Evolutionary conservation across 208 protist species (phyloP).

Genomic region (Crithidia acanthocephali): DNA sequence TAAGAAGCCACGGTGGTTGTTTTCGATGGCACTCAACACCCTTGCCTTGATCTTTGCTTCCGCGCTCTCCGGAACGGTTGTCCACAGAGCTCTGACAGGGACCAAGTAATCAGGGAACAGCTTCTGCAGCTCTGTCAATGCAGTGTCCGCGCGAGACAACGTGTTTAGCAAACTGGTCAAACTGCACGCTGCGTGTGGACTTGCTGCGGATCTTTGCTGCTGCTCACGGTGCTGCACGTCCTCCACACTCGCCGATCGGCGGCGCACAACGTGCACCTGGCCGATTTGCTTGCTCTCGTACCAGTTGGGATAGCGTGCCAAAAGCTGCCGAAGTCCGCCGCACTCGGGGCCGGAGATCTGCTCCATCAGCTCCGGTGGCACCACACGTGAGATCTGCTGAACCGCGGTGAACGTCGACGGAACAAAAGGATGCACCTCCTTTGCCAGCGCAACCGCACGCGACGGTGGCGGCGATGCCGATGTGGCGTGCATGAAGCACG

Average conservation of each 20-base stretch:
- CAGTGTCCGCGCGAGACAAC: not conserved
- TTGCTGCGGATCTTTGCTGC: not conserved
- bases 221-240: not conserved
- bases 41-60: conserved; percentile 4
- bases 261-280: conserved; percentile 21
- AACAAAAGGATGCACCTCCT: conserved; percentile 39
- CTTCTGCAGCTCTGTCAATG: conserved; percentile 22
- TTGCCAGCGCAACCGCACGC: conserved; percentile 1
- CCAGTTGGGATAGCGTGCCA: conserved; percentile 21
- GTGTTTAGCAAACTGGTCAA: not conserved
- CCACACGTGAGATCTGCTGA: conserved; percentile 52
- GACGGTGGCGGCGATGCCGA: not conserved
- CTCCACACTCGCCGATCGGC: not conserved
- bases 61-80: conserved; percentile 16
- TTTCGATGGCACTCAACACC: conserved; percentile 18
- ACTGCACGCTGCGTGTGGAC: not conserved
- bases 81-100: conserved; percentile 52
- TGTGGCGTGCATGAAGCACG: not conserved
- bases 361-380: conserved; percentile 64
- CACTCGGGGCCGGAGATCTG: conserved; percentile 21
- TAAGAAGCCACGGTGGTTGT: not conserved
- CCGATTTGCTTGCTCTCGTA: conserved; percentile 37
- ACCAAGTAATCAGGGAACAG: conserved; percentile 70
- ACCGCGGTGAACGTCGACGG: conserved; percentile 62
- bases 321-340: conserved; percentile 16